These are phyloP conservation scores for Pichia sp. DNA, from an alignment of 1,139 yeast genomes.

Conservation along the genomic window DNA sequence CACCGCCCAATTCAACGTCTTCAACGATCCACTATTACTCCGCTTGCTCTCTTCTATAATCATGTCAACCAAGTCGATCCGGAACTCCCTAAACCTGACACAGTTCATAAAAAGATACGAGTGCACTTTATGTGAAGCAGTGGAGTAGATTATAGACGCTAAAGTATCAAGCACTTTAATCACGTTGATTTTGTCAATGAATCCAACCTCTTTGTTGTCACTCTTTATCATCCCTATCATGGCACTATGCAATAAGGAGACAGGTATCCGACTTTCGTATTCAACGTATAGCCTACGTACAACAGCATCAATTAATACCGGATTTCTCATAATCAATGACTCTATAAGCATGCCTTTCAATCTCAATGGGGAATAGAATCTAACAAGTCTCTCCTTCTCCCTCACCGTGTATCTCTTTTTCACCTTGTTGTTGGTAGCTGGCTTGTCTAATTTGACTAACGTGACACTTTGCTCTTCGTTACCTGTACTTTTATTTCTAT, in stretches of 20 bases:
- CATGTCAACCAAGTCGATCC: constrained; percentile 20
- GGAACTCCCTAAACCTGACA: constrained; percentile 18
- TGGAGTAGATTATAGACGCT: constrained; percentile 16
- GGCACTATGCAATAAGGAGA: constrained; percentile 23
- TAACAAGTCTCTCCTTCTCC: constrained; percentile 17
- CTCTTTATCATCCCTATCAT: constrained; percentile 23
- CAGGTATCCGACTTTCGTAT: constrained; percentile 24
- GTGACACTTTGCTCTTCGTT: not conserved
- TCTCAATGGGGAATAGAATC: constrained; percentile 19
- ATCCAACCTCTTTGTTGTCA: constrained; percentile 1
- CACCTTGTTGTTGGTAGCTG: not conserved
- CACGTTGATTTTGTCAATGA: constrained; percentile 21
- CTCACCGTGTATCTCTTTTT: constrained; percentile 11
- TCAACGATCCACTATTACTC: constrained; percentile 20
- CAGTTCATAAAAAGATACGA: constrained; percentile 16
- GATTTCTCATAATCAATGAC: constrained; percentile 15
- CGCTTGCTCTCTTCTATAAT: constrained; percentile 22
- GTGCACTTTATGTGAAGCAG: constrained; percentile 13
- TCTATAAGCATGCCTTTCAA: constrained; percentile 22
- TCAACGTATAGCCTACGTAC: constrained; percentile 19
- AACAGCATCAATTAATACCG: constrained; percentile 18
- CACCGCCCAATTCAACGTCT: constrained; percentile 28
- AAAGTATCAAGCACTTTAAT: constrained; percentile 25
- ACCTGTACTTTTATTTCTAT: not conserved
- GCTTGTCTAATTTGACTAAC: not conserved